Percentiles rank a stretch among this genome's conserved stretches.
These are phyloP conservation scores for Candida glucosophila DNA, from an alignment of 1,139 yeast genomes.

Conservation along the genomic window DNA sequence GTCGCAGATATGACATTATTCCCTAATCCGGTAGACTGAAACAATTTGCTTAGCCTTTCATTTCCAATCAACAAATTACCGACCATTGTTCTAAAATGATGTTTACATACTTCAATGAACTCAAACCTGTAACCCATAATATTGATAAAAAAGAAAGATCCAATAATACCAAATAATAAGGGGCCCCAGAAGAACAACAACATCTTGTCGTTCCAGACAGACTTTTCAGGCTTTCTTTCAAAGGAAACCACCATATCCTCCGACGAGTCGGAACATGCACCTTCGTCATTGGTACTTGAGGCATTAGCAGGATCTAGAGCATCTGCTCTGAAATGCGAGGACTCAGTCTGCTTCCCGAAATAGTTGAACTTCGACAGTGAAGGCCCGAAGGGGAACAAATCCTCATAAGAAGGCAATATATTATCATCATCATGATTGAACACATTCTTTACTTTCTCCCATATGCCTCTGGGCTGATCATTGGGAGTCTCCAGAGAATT, in stretches of 20 bases:
- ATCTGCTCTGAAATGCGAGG: conserved; percentile 1
- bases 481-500: too few species aligned
- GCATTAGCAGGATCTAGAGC: conserved; percentile 3
- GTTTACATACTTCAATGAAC: conserved; percentile 34
- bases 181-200: conserved; percentile 86
- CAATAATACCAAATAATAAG: conserved; percentile 43
- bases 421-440: conserved; percentile 37
- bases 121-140: conserved; percentile 43
- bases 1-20: too few species aligned
- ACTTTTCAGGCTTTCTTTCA: conserved; percentile 51
- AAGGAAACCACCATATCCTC: conserved; percentile 47
- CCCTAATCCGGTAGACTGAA: conserved; percentile 24
- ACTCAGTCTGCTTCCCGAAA: conserved; percentile 26
- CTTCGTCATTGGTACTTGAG: conserved; percentile 19
- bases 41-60: conserved; percentile 55
- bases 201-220: conserved; percentile 77
- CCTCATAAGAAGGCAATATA: conserved; percentile 71
- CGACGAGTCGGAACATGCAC: conserved; percentile 38
- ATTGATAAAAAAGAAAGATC: conserved; percentile 42
- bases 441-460: conserved; percentile 59
- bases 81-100: conserved; percentile 40
- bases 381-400: conserved; percentile 64
- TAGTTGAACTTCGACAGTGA: conserved; percentile 17
- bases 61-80: conserved; percentile 63
- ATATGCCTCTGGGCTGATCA: conserved; percentile 25